Evolutionary conservation across 1,284 basidiomycete species (phyloP).

Genomic region (Pyrrhoderma noxium): DNA sequence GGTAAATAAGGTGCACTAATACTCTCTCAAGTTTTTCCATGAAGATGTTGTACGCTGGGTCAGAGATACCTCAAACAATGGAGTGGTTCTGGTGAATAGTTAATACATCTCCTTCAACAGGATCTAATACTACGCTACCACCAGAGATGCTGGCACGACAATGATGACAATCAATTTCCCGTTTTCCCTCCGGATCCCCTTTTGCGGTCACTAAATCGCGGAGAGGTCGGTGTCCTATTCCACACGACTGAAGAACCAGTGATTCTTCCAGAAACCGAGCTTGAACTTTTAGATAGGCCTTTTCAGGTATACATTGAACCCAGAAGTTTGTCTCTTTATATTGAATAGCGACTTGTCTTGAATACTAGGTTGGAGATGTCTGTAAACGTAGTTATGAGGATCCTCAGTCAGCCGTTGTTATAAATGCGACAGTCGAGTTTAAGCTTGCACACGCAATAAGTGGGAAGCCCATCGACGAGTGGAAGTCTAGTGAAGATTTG

Average conservation of each 20-base stretch:
- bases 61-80: constrained; percentile 35
- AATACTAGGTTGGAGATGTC: constrained; percentile 45
- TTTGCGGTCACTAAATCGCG: constrained; percentile 65
- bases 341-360: not conserved
- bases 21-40: constrained; percentile 55
- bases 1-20: too few species aligned
- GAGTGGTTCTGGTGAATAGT: constrained; percentile 45
- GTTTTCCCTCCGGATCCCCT: constrained; percentile 55
- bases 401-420: constrained; percentile 72
- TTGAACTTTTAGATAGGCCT: constrained; percentile 72
- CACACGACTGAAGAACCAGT: constrained; percentile 51
- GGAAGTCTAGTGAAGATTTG: constrained; percentile 59
- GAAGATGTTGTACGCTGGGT: constrained; percentile 63
- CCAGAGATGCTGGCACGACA: constrained; percentile 78
- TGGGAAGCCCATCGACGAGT: constrained; percentile 41
- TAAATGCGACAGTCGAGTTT: constrained; percentile 52
- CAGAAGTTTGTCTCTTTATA: too few species aligned
- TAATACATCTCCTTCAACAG: not conserved
- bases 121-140: not conserved
- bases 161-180: constrained; percentile 36
- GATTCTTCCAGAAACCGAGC: constrained; percentile 64
- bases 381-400: constrained; percentile 77
- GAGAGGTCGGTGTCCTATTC: constrained; percentile 80
- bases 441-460: constrained; percentile 22
- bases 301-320: constrained; percentile 57